phyloP scores from a whole-genome alignment of 2,329 filamentous ascomycete species.

The Clonostachys rosea region DNA sequence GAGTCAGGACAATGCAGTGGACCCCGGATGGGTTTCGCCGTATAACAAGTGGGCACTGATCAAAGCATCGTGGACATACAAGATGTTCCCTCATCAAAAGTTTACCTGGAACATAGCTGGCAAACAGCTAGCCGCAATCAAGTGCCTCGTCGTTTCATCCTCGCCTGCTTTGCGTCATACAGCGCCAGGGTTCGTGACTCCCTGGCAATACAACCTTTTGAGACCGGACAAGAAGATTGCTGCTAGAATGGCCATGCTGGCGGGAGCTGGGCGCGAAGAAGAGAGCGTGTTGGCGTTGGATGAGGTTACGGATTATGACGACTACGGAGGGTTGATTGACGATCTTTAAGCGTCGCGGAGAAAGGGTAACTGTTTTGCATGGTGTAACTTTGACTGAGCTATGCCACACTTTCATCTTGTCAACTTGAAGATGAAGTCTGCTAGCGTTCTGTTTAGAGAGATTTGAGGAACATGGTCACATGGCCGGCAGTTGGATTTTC shows the following conservation, averaged over 20 bases:
- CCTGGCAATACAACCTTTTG: slow-evolving; percentile 25
- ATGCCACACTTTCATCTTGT: no score
- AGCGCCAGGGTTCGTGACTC: slow-evolving; percentile 22
- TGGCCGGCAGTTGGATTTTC: no score
- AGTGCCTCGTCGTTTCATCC: slow-evolving; percentile 20
- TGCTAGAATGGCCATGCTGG: slow-evolving; percentile 9
- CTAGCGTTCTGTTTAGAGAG: no score
- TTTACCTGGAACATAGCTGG: slow-evolving; percentile 46
- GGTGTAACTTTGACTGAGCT: no score
- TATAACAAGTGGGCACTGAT: slow-evolving; percentile 40
- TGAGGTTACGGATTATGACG: slow-evolving; percentile 18
- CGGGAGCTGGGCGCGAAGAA: slow-evolving; percentile 10
- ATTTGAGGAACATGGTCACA: no score
- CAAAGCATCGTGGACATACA: slow-evolving; percentile 45
- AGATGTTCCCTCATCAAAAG: slow-evolving; percentile 17
- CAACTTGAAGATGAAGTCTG: no score
- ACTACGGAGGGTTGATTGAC: slow-evolving; percentile 18
- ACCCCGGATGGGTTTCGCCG: slow-evolving; percentile 1
- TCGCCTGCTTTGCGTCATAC: slow-evolving; percentile 1
- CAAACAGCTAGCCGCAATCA: slow-evolving; percentile 41
- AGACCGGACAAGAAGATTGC: slow-evolving; percentile 27
- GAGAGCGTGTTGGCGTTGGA: slow-evolving; percentile 10
- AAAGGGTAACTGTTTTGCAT: no score
- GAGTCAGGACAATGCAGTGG: not conserved
- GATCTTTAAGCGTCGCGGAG: slow-evolving; percentile 6